These are phyloP conservation scores for Albifimbria verrucaria DNA, from an alignment of 2,329 filamentous ascomycete species.

Conservation along the genomic window DNA sequence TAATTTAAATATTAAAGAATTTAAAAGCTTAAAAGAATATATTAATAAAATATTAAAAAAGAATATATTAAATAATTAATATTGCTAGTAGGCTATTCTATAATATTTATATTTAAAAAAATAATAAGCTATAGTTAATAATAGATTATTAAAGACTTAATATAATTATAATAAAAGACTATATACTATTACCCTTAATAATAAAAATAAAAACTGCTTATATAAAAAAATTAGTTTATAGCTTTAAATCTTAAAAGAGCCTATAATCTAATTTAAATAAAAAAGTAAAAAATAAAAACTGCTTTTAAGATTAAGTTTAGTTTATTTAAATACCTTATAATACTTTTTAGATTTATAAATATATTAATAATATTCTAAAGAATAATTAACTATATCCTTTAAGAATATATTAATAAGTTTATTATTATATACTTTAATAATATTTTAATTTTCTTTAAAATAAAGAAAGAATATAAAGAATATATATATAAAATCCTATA, in stretches of 20 bases:
- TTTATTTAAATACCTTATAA: no score
- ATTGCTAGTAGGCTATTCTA: not conserved
- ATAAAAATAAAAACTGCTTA: not conserved
- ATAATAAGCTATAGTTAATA: not conserved
- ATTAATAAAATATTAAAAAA: not conserved
- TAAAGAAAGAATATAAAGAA: not conserved
- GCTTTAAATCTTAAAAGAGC: not conserved
- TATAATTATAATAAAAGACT: not conserved
- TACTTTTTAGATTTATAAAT: no score
- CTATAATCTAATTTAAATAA: not conserved
- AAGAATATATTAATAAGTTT: not conserved
- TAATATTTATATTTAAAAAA: not conserved
- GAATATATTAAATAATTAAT: not conserved
- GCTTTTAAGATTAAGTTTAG: no score
- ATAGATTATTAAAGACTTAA: not conserved
- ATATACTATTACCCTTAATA: not conserved
- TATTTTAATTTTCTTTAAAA: not conserved
- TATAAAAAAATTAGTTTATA: not conserved
- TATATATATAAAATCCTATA: not conserved
- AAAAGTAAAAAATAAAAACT: not conserved
- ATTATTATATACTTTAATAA: slow-evolving; percentile 6
- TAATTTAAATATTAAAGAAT: not conserved
- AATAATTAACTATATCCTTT: not conserved
- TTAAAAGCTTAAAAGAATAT: not conserved
- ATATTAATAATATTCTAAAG: not conserved